A percentile compares a stretch with the other conserved stretches of the same genome.
phyloP scores from a whole-genome alignment of 202 grass and related monocot species.

The Panicum hallii region DNA sequence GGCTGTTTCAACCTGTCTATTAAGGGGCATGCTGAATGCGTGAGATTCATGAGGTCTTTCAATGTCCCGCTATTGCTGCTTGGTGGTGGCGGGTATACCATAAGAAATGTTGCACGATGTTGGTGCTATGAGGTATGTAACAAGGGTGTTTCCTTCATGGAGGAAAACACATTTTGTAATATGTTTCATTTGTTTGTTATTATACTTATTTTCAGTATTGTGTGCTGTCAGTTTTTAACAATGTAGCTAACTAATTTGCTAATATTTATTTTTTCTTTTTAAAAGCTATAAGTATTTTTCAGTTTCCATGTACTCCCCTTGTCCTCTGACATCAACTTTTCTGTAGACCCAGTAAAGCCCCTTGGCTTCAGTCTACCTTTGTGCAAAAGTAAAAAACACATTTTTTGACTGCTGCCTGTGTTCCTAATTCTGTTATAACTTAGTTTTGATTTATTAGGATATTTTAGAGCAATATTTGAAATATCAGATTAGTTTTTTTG shows the following conservation, averaged over 20 bases:
- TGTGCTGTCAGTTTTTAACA: neutral
- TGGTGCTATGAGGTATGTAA: slow-evolving; percentile 97
- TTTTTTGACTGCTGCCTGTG: neutral
- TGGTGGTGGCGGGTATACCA: slow-evolving; percentile 95
- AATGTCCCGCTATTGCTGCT: slow-evolving; percentile 86
- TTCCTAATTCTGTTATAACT: neutral
- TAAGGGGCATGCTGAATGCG: slow-evolving; percentile 85
- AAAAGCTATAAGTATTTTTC: neutral
- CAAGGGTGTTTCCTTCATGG: slow-evolving; percentile 9
- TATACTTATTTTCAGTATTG: slow-evolving; percentile 8
- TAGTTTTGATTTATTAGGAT: neutral
- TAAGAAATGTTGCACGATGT: slow-evolving; percentile 90
- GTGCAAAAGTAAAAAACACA: neutral
- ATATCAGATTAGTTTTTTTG: neutral
- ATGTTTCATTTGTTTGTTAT: neutral
- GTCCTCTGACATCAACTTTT: neutral
- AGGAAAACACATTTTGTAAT: neutral
- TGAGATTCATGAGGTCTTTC: slow-evolving; percentile 95
- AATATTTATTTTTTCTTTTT: neutral
- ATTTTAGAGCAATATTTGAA: slow-evolving; percentile 26
- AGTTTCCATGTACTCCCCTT: neutral
- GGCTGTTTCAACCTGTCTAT: slow-evolving; percentile 98
- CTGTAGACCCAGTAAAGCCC: neutral
- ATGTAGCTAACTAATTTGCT: neutral
- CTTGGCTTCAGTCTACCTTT: slow-evolving; percentile 5